Percentiles rank a stretch among this genome's conserved stretches.
phyloP scores from a whole-genome alignment of 257 asterid species.

The Misopates orontium region DNA sequence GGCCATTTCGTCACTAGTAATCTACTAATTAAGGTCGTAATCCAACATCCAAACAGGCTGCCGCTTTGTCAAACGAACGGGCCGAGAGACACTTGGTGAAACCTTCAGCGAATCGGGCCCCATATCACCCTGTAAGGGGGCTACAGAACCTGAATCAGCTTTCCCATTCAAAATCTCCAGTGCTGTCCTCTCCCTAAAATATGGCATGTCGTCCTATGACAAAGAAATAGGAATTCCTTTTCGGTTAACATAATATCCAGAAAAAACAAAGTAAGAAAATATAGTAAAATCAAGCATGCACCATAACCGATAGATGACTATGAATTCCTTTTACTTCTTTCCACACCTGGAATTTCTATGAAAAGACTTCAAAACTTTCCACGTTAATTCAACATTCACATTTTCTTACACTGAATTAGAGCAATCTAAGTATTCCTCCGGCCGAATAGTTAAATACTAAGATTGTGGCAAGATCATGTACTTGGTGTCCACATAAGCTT shows the following conservation, averaged over 20 bases:
- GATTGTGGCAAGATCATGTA: conserved; percentile 4
- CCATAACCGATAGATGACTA: not conserved
- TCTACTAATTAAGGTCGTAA: no score
- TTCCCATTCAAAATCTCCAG: conserved; percentile 62
- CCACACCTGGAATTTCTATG: not conserved
- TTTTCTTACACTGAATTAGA: not conserved
- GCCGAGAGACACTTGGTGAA: no score
- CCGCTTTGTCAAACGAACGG: no score
- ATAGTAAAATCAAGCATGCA: conserved; percentile 1
- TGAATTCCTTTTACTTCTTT: not conserved
- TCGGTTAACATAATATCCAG: not conserved
- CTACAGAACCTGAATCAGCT: conserved; percentile 60
- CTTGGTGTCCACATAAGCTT: conserved; percentile 19
- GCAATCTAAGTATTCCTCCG: not conserved
- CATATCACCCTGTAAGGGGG: no score
- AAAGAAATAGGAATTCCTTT: conserved; percentile 11
- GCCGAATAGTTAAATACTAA: no score
- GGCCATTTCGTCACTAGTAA: no score
- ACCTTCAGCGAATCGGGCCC: no score
- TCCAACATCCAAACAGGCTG: no score
- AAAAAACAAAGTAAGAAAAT: not conserved
- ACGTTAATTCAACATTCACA: not conserved
- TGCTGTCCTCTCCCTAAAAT: conserved; percentile 60
- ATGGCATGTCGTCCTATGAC: conserved; percentile 59
- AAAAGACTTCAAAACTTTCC: not conserved